phyloP scores from a whole-genome alignment of 2,329 filamentous ascomycete species.

The Penicillium sclerotigenum region DNA sequence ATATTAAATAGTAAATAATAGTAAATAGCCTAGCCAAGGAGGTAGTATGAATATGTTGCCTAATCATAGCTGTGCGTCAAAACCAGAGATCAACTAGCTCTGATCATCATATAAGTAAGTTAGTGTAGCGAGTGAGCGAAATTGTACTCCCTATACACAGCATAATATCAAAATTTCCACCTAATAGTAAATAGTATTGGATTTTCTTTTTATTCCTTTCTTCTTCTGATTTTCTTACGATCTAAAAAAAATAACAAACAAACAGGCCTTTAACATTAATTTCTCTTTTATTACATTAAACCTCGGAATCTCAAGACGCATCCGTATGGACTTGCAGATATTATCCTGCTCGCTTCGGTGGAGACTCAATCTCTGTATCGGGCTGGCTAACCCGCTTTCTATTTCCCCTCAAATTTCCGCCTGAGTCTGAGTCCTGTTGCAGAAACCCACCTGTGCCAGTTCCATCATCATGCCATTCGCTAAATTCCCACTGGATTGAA shows the following conservation, averaged over 20 bases:
- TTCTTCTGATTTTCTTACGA: background rate
- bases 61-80: background rate
- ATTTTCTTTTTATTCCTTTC: too few relatives aligned
- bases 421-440: constrained; percentile 21
- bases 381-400: constrained; percentile 31
- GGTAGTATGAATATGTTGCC: background rate
- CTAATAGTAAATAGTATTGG: too few relatives aligned
- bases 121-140: background rate
- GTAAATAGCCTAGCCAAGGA: background rate
- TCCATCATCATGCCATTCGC: constrained; percentile 63
- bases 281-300: background rate
- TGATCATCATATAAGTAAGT: background rate
- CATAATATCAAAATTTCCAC: background rate
- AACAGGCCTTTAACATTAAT: background rate
- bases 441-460: constrained; percentile 22
- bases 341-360: constrained; percentile 18
- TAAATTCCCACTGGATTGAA: constrained; percentile 77
- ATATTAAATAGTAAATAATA: background rate
- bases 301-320: background rate
- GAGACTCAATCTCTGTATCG: constrained; percentile 2
- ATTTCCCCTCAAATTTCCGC: constrained; percentile 26
- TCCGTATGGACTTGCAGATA: background rate
- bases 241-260: background rate
- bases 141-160: too few relatives aligned
- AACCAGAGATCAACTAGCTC: background rate